phyloP scores from a whole-genome alignment of 768 basidiomycete species.

The Boletus coccyginus region DNA sequence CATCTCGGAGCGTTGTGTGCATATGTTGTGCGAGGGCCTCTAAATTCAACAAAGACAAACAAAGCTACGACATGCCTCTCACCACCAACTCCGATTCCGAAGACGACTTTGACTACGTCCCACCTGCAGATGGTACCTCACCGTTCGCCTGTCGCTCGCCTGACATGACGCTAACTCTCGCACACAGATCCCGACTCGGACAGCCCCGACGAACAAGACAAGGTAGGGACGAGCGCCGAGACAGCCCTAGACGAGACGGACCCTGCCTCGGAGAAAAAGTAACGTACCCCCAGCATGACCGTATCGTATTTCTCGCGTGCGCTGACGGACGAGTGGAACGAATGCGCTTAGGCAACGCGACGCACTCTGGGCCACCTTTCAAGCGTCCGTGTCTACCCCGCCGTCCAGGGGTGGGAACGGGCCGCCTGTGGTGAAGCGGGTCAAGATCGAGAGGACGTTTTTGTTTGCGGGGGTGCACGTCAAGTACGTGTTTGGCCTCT shows the following conservation, averaged over 20 bases:
- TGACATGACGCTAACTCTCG: not conserved
- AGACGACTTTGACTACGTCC: constrained; percentile 63
- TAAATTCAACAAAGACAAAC: constrained; percentile 29
- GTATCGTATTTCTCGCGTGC: too few species aligned
- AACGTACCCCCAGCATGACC: too few species aligned
- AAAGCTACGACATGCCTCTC: constrained; percentile 14
- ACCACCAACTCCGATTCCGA: constrained; percentile 54
- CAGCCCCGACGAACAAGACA: constrained; percentile 36
- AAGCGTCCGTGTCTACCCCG: constrained; percentile 51
- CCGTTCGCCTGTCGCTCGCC: not conserved
- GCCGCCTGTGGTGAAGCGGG: constrained; percentile 35
- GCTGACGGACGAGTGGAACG: not conserved
- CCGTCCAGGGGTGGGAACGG: constrained; percentile 4
- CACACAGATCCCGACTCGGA: constrained; percentile 33
- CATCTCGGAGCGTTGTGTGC: constrained; percentile 7
- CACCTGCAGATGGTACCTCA: constrained; percentile 41
- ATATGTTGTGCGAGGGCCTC: constrained; percentile 18
- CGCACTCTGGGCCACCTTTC: constrained; percentile 65
- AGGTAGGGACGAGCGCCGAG: constrained; percentile 33
- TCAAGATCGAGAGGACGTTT: constrained; percentile 70
- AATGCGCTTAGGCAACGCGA: constrained; percentile 49
- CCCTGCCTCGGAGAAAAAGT: constrained; percentile 45
- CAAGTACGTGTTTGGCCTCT: constrained; percentile 45
- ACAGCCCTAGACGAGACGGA: constrained; percentile 31
- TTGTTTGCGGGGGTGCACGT: constrained; percentile 76